These are phyloP conservation scores for Bryum argenteum DNA, from an alignment of 225 moss, liverwort and hornwort species.

Conservation along the genomic window DNA sequence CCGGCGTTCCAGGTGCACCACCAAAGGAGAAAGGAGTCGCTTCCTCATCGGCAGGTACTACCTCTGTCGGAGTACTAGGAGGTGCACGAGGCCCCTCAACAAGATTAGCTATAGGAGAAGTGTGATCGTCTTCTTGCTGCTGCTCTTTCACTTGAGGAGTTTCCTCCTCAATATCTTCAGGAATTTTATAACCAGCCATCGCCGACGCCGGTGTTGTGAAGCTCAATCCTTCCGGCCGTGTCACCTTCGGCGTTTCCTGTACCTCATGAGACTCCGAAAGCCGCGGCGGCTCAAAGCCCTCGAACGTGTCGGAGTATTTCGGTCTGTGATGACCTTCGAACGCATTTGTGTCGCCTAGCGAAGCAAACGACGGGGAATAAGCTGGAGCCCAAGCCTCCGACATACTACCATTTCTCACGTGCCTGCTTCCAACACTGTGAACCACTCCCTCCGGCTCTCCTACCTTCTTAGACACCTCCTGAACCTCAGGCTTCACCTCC, in stretches of 20 bases:
- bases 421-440: background rate
- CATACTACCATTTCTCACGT: conserved; percentile 43
- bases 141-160: conserved; percentile 24
- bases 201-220: conserved; percentile 25
- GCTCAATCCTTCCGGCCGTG: conserved; percentile 46
- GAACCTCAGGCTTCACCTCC: conserved; percentile 23
- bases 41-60: conserved; percentile 23
- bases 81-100: conserved; percentile 35
- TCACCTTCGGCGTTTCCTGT: conserved; percentile 55
- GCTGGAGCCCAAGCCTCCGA: conserved; percentile 48
- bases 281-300: conserved; percentile 52
- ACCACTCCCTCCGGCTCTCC: conserved; percentile 20
- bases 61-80: conserved; percentile 22
- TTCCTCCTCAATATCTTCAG: conserved; percentile 13
- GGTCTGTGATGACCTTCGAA: conserved; percentile 41
- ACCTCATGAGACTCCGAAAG: conserved; percentile 46
- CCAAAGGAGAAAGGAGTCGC: conserved; percentile 34
- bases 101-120: conserved; percentile 49
- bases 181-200: conserved; percentile 17
- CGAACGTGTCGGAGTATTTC: conserved; percentile 50
- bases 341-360: conserved; percentile 39
- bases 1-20: conserved; percentile 25
- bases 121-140: conserved; percentile 32
- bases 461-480: background rate
- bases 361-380: conserved; percentile 52